Base-by-base conservation (phyloP, 805 yeast species). In the Candida coquimbonensis region DNA sequence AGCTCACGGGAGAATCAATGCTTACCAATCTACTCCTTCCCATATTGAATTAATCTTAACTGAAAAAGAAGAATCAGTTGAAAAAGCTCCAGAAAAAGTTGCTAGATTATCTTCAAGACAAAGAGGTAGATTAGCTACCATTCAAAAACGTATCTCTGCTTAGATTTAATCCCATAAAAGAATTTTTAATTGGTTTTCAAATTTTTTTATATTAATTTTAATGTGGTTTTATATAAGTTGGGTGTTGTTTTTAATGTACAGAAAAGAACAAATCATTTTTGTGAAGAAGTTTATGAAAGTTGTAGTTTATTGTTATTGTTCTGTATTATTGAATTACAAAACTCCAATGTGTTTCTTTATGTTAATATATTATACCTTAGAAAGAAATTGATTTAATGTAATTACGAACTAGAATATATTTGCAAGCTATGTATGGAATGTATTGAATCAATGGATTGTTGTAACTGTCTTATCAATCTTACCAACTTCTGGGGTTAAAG, bases 1-100 rank as follows among this genome's bases (percentile, higher is more conserved):
- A 85, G 99, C 99, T 67, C 98, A 91, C 85, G 99, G 99, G 87
- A 93, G 99, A 85, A 87, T 89, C 73, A 93, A 91, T 79, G 96
- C 96, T 67, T 93, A 89, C 93, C 95, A 89, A 80, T 87, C 98
- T 53, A 80, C 90, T 66, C 99, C 99, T 72, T 90, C 95, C 68
- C 99, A 93, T 87, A 91, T 93, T 73, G 99, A 93, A 82, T 80
- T 93, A 69, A 83, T 88, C 70, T 79, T 93, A 65, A 85, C 96
- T 68, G 99, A 93, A 83, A 87, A 82, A 75, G 93, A 78, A 63
- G 98, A 90, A 77, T 80, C 76, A 67, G 87, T 93, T 72, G 89
- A 83, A 68, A 93, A 91, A 83, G 89, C 98, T 67, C 73, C 74
- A 63, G 95, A 87, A 65, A 73, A 68, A 61, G 70, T 68, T 55